Percentiles rank a stretch among this genome's conserved stretches.
These are phyloP conservation scores for Abrus pulchellus DNA, from an alignment of 306 rosid species.

Conservation along the genomic window DNA sequence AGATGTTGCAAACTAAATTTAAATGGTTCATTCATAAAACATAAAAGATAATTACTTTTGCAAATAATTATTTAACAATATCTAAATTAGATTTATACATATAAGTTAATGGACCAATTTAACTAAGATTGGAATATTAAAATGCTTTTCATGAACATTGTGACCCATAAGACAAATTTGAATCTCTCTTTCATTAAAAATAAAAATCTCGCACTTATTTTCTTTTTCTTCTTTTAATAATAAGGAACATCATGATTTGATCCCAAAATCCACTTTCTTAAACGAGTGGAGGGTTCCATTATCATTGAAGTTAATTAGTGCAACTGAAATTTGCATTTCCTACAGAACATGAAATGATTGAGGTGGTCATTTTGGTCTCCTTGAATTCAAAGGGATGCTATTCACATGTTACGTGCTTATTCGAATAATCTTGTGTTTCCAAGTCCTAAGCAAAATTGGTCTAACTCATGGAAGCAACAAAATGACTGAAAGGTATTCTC, in stretches of 20 bases:
- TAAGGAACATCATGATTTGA: constrained; percentile 18
- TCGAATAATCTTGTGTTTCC: constrained; percentile 39
- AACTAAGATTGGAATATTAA: neutral
- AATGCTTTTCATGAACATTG: neutral
- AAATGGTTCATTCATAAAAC: neutral
- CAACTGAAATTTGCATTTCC: constrained; percentile 37
- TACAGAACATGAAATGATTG: constrained; percentile 36
- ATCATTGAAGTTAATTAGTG: constrained; percentile 4
- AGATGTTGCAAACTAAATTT: neutral
- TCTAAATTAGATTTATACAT: neutral
- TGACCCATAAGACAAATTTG: neutral
- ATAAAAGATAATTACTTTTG: neutral
- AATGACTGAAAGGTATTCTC: constrained; percentile 17
- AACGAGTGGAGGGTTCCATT: constrained; percentile 1
- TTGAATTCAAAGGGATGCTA: constrained; percentile 32
- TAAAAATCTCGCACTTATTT: neutral
- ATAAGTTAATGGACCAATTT: neutral
- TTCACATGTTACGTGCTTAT: constrained; percentile 21
- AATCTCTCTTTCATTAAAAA: neutral
- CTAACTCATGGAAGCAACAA: constrained; percentile 35
- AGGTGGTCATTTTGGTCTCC: constrained; percentile 31
- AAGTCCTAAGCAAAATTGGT: constrained; percentile 33
- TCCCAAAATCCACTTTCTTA: constrained; percentile 36
- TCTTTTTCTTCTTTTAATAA: constrained; percentile 5
- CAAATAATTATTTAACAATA: neutral